phyloP scores from a whole-genome alignment of 257 asterid genomes.

The Anisodus acutangulus region DNA sequence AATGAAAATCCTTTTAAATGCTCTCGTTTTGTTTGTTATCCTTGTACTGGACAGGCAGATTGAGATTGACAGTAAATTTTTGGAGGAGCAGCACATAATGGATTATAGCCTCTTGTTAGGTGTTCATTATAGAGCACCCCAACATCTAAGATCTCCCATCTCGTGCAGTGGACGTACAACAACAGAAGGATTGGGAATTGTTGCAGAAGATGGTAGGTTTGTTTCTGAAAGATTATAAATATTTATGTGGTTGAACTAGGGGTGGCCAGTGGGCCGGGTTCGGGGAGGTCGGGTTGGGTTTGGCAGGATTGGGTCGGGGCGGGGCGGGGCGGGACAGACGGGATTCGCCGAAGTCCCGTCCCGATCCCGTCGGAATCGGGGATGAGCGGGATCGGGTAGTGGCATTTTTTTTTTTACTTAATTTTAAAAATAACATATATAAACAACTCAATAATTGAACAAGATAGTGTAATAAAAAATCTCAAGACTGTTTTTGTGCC shows the following conservation, averaged over 20 bases:
- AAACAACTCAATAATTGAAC: no score
- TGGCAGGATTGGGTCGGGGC: no score
- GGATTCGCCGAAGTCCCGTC: no score
- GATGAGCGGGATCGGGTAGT: no score
- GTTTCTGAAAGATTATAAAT: conserved; percentile 1
- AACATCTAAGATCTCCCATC: conserved; percentile 69
- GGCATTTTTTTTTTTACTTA: no score
- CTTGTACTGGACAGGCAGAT: conserved; percentile 68
- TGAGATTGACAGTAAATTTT: conserved; percentile 83
- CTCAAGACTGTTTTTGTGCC: no score
- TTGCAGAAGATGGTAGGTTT: conserved; percentile 85
- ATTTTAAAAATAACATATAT: no score
- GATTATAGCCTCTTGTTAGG: conserved; percentile 96
- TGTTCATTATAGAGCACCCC: conserved; percentile 95
- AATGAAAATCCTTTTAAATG: conserved; percentile 18
- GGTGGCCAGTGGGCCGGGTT: no score
- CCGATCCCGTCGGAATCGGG: no score
- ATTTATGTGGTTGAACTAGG: not conserved
- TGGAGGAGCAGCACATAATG: conserved; percentile 94
- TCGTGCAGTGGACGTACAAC: conserved; percentile 54
- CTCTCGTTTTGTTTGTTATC: not conserved
- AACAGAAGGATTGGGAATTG: conserved; percentile 70
- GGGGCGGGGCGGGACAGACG: no score
- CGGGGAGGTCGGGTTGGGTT: no score
- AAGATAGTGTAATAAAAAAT: no score